Base-by-base conservation (phyloP, 1,284 basidiomycete species). In the Cronartium ribicola region DNA sequence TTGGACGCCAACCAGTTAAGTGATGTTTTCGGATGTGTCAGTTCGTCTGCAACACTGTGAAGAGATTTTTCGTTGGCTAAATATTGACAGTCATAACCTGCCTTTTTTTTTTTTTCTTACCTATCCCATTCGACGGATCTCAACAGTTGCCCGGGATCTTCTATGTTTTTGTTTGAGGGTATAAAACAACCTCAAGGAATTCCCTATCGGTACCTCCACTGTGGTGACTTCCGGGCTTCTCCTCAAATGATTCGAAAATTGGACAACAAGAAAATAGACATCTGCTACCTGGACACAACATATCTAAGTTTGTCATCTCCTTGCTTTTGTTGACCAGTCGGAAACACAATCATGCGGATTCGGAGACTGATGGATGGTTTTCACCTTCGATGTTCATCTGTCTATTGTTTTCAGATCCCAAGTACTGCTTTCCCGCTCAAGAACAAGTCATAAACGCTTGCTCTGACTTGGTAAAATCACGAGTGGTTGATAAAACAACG, bases 401-500 rank as follows among this genome's bases (percentile, higher is more conserved):
- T 14, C 20, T 3, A 6, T 8, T 37, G 20, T 57, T 3, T 61
- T 13, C 17, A 74, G 71, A 74, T 67, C 71, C 71, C 7, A 74
- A 74, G 46, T 74, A 74, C 41, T 67, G 71, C 44, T 74, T 74
- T 46, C 71, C 71, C 13, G 64, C 71, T 22, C 71, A 74, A 61
- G 71, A 74, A 11, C 55, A 74, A 41, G 65, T 74, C 5, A 74
- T 74, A 39, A 10, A 66, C n/a, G 43, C 41, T 7, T 66, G 29
- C 17, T 66, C 51, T 51, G 29, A 62, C 17, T 37, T 43, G 8
- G 41, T 72, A 4, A 14, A 40, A 4, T 61, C 59, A 2, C 14
- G 55, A n/a, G 41, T 69, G 6, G 13, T 69, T 17, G 67, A 46
- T 43, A 44, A 29, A 5, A 46, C 67, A 5, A 40, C 59, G 3